phyloP scores from a whole-genome alignment of 371 early-diverging fungal species.

The Mycotypha africana region DNA sequence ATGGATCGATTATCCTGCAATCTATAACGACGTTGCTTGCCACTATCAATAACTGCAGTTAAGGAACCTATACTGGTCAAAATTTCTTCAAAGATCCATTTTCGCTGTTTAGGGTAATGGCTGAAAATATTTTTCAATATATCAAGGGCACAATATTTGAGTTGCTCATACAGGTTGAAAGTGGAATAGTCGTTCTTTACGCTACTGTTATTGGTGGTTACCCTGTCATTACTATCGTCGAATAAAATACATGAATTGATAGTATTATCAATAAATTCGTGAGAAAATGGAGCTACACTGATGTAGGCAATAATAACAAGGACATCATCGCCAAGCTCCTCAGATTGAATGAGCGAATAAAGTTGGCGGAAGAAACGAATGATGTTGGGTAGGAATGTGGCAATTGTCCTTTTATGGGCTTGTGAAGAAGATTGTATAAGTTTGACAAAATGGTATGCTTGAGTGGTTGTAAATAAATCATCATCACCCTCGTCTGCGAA shows the following conservation, averaged over 20 bases:
- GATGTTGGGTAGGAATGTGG: constrained; percentile 15
- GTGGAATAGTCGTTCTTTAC: constrained; percentile 12
- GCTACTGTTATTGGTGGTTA: no score
- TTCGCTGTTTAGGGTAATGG: constrained; percentile 56
- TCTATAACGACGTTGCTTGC: constrained; percentile 50
- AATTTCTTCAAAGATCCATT: constrained; percentile 83
- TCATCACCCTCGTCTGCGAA: constrained; percentile 13
- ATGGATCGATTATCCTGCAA: constrained; percentile 64
- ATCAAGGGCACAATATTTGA: constrained; percentile 42
- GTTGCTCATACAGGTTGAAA: constrained; percentile 40
- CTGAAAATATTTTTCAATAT: constrained; percentile 58
- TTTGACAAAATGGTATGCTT: constrained; percentile 12
- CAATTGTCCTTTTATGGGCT: constrained; percentile 6
- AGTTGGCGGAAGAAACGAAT: constrained; percentile 24
- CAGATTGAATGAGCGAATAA: constrained; percentile 12
- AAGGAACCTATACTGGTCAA: constrained; percentile 64
- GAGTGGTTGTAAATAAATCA: constrained; percentile 1
- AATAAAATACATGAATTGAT: no score
- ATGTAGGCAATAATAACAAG: constrained; percentile 33
- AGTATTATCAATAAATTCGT: constrained; percentile 12
- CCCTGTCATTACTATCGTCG: no score
- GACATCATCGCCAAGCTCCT: constrained; percentile 31
- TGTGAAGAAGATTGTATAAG: constrained; percentile 12
- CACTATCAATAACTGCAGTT: constrained; percentile 48
- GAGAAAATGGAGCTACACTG: constrained; percentile 36